These are phyloP conservation scores for Zasmidium angulare DNA, from an alignment of 2,329 filamentous ascomycete species.

Conservation along the genomic window DNA sequence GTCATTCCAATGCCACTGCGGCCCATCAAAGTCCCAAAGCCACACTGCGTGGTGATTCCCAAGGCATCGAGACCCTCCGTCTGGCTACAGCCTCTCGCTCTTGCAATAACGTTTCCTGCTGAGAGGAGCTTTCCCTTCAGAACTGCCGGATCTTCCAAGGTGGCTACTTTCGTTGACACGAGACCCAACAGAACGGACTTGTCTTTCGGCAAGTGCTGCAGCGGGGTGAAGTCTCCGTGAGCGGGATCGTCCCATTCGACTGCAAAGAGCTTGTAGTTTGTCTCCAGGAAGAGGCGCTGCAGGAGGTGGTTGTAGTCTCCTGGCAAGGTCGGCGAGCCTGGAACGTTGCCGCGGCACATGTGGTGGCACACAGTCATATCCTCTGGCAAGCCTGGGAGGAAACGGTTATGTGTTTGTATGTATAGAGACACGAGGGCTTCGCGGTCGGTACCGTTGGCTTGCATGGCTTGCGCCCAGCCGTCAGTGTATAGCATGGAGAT, in stretches of 20 bases:
- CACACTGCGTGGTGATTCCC: constrained; percentile 62
- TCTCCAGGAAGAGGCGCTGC: constrained; percentile 31
- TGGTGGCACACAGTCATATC: constrained; percentile 77
- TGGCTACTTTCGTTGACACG: constrained; percentile 47
- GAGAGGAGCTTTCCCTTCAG: constrained; percentile 46
- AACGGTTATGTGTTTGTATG: constrained; percentile 75
- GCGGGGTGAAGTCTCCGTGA: constrained; percentile 47
- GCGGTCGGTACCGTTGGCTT: constrained; percentile 65
- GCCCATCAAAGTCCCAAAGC: constrained; percentile 62
- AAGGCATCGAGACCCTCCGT: constrained; percentile 69
- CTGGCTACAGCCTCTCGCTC: constrained; percentile 58
- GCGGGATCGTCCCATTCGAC: constrained; percentile 46
- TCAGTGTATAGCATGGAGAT: constrained; percentile 65
- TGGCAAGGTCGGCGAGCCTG: constrained; percentile 45
- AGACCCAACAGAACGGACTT: constrained; percentile 49
- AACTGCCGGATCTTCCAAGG: constrained; percentile 45
- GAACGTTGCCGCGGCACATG: constrained; percentile 59
- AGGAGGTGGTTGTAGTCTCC: constrained; percentile 48
- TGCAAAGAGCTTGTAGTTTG: constrained; percentile 33
- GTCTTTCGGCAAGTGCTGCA: constrained; percentile 43
- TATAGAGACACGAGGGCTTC: constrained; percentile 65
- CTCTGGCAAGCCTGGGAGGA: constrained; percentile 57
- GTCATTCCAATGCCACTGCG: constrained; percentile 60
- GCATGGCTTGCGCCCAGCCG: constrained; percentile 67
- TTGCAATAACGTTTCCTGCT: constrained; percentile 65